phyloP scores from a whole-genome alignment of 148 eudicot genomes.

The Amaranthus hypochondriacus region DNA sequence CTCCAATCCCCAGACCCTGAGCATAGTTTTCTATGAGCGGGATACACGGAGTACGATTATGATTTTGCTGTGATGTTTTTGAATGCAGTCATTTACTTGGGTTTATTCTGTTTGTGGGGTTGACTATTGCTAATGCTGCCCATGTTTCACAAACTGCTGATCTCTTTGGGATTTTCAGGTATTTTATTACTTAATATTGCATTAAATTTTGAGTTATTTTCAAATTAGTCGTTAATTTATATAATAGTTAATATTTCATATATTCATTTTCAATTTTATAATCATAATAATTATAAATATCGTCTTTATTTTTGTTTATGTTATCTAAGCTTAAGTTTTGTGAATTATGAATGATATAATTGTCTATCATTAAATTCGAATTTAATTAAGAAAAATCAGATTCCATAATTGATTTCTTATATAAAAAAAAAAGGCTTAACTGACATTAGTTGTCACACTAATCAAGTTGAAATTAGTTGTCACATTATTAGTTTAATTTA shows the following conservation, averaged over 20 bases:
- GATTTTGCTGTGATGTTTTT: not conserved
- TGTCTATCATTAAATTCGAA: not conserved
- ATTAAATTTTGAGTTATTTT: too few relatives aligned
- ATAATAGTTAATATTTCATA: too few relatives aligned
- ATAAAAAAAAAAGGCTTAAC: too few relatives aligned
- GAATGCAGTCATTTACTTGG: conserved; percentile 73
- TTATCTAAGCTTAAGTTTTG: not conserved
- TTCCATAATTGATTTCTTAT: too few relatives aligned
- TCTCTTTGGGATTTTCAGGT: conserved; percentile 70
- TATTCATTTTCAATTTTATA: not conserved
- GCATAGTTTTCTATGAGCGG: too few relatives aligned
- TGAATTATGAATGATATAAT: not conserved
- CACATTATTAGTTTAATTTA: too few relatives aligned
- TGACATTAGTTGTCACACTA: too few relatives aligned
- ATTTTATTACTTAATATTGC: not conserved
- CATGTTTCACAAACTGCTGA: conserved; percentile 62
- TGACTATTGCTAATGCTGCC: conserved; percentile 52
- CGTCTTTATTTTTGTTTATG: too few relatives aligned
- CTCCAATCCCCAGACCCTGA: too few relatives aligned
- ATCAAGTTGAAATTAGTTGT: too few relatives aligned
- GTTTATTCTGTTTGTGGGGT: conserved; percentile 68
- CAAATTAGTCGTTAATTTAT: too few relatives aligned
- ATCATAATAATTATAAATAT: not conserved
- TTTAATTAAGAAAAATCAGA: not conserved
- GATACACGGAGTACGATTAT: not conserved